Percentiles rank a stretch among this genome's conserved stretches.
phyloP scores from a whole-genome alignment of 768 basidiomycete genomes.

The Leucosporidium creatinivorum region DNA sequence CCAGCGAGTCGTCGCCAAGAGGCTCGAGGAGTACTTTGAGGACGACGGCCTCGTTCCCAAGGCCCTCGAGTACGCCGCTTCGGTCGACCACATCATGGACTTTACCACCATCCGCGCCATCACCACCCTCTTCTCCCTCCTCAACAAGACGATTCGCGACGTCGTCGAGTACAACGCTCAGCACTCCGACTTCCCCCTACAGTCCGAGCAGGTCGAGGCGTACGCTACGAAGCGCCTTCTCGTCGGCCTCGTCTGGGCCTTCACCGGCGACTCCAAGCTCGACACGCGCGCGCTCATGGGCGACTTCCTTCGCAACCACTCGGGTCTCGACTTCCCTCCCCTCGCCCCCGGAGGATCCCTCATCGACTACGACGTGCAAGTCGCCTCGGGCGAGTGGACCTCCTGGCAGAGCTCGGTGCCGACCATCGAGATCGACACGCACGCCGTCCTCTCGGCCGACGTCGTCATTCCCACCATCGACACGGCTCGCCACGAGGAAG shows the following conservation, averaged over 20 bases:
- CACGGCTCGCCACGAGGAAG: slow-evolving; percentile 96
- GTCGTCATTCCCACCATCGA: slow-evolving; percentile 98
- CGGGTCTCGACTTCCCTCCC: slow-evolving; percentile 80
- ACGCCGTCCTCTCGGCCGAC: slow-evolving; percentile 89
- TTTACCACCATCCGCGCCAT: slow-evolving; percentile 86
- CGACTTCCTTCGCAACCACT: slow-evolving; percentile 71
- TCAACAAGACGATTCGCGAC: slow-evolving; percentile 92
- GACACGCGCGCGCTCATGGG: slow-evolving; percentile 84
- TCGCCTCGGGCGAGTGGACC: slow-evolving; percentile 75
- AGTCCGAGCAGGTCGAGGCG: slow-evolving; percentile 74
- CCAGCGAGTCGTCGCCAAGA: slow-evolving; percentile 54
- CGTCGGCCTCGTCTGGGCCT: slow-evolving; percentile 93
- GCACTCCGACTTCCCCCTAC: slow-evolving; percentile 88
- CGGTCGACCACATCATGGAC: slow-evolving; percentile 98
- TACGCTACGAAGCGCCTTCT: slow-evolving; percentile 84
- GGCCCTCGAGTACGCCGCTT: slow-evolving; percentile 69
- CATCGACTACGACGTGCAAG: slow-evolving; percentile 91
- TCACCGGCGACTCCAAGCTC: slow-evolving; percentile 90
- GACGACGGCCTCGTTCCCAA: slow-evolving; percentile 71
- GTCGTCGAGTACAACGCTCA: slow-evolving; percentile 90
- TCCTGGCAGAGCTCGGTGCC: slow-evolving; percentile 90
- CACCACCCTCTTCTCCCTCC: slow-evolving; percentile 89
- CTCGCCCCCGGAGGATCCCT: slow-evolving; percentile 69
- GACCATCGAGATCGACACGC: slow-evolving; percentile 91
- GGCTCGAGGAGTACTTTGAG: slow-evolving; percentile 67